Evolutionary conservation across 2,329 filamentous ascomycete genomes (phyloP).

Genomic region (Talaromyces albobiverticillius): DNA sequence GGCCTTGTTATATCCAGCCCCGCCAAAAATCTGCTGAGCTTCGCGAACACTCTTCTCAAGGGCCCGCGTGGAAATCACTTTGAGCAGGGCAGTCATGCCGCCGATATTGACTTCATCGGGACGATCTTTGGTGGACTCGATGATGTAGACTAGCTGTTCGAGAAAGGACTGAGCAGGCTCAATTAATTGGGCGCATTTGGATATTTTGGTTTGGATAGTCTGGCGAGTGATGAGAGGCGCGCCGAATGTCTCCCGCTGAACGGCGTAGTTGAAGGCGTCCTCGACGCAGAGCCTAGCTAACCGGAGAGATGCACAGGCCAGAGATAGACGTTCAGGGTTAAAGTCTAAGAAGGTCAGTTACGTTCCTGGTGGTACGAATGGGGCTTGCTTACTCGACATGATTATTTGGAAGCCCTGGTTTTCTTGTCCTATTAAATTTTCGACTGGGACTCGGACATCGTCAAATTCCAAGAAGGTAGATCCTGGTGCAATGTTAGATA

Average conservation of each 20-base stretch:
- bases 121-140: constrained; percentile 43
- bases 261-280: constrained; percentile 60
- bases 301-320: constrained; percentile 62
- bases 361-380: background rate
- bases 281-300: constrained; percentile 60
- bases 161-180: constrained; percentile 61
- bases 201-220: constrained; percentile 59
- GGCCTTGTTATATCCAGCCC: constrained; percentile 50
- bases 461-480: constrained; percentile 67
- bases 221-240: constrained; percentile 57
- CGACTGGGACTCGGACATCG: constrained; percentile 66
- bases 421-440: constrained; percentile 67
- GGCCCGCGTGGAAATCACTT: constrained; percentile 52
- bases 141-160: constrained; percentile 59
- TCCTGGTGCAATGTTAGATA: constrained; percentile 24
- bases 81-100: constrained; percentile 52
- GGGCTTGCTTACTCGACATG: constrained; percentile 56
- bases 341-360: constrained; percentile 49
- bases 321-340: constrained; percentile 70
- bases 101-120: constrained; percentile 45
- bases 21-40: constrained; percentile 56
- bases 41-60: constrained; percentile 54
- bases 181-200: constrained; percentile 58
- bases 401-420: constrained; percentile 69
- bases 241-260: constrained; percentile 64